Evolutionary conservation across 345 rosid species (phyloP).

Genomic region (Erucastrum elatum): DNA sequence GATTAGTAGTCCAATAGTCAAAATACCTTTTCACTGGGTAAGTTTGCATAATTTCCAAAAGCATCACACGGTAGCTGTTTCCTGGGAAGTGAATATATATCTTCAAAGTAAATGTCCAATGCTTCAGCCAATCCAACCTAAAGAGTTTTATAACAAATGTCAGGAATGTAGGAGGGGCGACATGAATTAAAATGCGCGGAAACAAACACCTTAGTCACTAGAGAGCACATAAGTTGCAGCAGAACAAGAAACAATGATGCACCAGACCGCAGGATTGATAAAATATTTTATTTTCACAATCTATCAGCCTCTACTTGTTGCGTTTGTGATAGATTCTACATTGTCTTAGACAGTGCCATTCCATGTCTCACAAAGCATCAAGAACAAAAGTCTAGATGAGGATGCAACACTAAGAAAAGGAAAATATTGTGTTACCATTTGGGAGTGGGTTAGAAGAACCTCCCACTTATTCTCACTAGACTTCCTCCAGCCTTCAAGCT

Average conservation of each 20-base stretch:
- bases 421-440: conserved; percentile 69
- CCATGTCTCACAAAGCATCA: neutral
- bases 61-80: conserved; percentile 59
- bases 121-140: conserved; percentile 83
- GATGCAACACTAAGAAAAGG: neutral
- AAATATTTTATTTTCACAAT: neutral
- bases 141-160: conserved; percentile 29
- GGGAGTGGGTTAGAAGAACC: conserved; percentile 86
- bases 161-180: conserved; percentile 9
- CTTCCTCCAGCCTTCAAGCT: conserved; percentile 80
- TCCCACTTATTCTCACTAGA: conserved; percentile 59
- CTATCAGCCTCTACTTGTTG: conserved; percentile 2
- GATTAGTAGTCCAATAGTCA: conserved; percentile 2
- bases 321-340: too few relatives aligned
- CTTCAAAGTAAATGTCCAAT: conserved; percentile 83
- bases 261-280: neutral
- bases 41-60: conserved; percentile 44
- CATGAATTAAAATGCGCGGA: neutral
- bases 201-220: conserved; percentile 19
- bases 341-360: neutral
- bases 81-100: conserved; percentile 66
- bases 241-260: neutral
- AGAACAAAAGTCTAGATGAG: conserved; percentile 21
- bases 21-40: conserved; percentile 66
- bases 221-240: neutral